Conservation (phyloP, 208 protist species). For the Crithidia expoeki region DNA sequence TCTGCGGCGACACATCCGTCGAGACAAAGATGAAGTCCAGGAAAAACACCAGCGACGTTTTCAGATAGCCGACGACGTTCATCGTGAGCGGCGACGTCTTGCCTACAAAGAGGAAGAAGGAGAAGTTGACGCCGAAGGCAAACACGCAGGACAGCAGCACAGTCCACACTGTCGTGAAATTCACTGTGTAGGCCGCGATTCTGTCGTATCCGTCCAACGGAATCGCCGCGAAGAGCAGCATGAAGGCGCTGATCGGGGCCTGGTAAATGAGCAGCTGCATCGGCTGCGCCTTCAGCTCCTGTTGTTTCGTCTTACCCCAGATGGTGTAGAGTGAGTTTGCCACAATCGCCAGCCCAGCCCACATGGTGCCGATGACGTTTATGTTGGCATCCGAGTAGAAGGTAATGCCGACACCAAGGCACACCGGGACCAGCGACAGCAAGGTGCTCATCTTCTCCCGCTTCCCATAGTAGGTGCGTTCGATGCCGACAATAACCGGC, state of each 20-base stretch:
- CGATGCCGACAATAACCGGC: slow-evolving; percentile 75
- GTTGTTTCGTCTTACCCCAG: slow-evolving; percentile 90
- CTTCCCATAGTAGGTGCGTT: slow-evolving; percentile 56
- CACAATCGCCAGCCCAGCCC: slow-evolving; percentile 65
- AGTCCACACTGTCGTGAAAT: slow-evolving; percentile 59
- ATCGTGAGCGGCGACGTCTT: slow-evolving; percentile 86
- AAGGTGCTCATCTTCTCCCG: slow-evolving; percentile 43
- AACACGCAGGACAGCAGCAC: slow-evolving; percentile 76
- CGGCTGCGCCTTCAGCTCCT: slow-evolving; percentile 69
- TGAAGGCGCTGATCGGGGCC: slow-evolving; percentile 70
- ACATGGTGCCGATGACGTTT: slow-evolving; percentile 65
- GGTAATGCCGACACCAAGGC: slow-evolving; percentile 74
- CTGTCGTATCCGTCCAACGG: slow-evolving; percentile 58
- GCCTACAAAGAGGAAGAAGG: slow-evolving; percentile 85
- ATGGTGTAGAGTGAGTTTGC: slow-evolving; percentile 91
- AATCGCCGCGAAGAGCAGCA: slow-evolving; percentile 70
- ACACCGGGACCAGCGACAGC: slow-evolving; percentile 77
- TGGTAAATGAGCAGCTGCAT: slow-evolving; percentile 93
- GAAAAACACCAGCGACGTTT: slow-evolving; percentile 78
- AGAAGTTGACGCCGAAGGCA: slow-evolving; percentile 91
- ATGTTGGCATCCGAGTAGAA: slow-evolving; percentile 70
- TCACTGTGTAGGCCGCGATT: slow-evolving; percentile 57
- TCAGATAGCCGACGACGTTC: slow-evolving; percentile 87
- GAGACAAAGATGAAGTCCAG: slow-evolving; percentile 63
- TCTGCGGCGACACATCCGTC: slow-evolving; percentile 31